Conservation (phyloP, 2,329 filamentous ascomycete species). For the Didymosphaeria variabile region DNA sequence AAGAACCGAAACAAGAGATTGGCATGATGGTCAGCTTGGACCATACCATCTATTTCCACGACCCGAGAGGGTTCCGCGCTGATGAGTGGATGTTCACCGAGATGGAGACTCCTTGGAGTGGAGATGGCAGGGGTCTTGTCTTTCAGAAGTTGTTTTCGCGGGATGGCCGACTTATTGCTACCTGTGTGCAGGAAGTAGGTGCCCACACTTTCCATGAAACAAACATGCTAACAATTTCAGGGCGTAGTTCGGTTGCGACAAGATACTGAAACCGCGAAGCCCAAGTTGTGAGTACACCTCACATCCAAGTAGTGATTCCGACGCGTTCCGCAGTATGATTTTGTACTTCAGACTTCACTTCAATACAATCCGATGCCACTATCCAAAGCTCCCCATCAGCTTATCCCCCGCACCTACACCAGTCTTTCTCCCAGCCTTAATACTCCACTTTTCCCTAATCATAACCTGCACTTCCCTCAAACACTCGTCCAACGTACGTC, state of each 20-base stretch:
- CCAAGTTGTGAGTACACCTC: constrained; percentile 23
- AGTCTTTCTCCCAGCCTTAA: not conserved
- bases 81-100: constrained; percentile 81
- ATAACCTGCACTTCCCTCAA: not conserved
- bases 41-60: constrained; percentile 69
- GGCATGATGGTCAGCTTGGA: constrained; percentile 90
- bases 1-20: constrained; percentile 64
- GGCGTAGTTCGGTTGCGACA: constrained; percentile 29
- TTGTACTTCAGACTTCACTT: constrained; percentile 3
- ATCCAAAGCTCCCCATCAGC: not conserved
- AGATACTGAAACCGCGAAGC: constrained; percentile 19
- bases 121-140: constrained; percentile 79
- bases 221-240: constrained; percentile 14
- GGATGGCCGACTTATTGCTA: constrained; percentile 78
- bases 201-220: too few relatives aligned
- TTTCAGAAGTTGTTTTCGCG: constrained; percentile 75
- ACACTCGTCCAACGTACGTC: constrained; percentile 4
- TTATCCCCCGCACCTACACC: not conserved
- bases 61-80: constrained; percentile 58
- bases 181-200: constrained; percentile 78
- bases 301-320: not conserved
- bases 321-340: not conserved
- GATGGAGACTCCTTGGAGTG: constrained; percentile 82
- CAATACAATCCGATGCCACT: not conserved
- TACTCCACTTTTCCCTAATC: constrained; percentile 6